Percentiles rank a stretch among this genome's conserved stretches.
Evolutionary conservation across 2,329 filamentous ascomycete species (phyloP).

Genomic region (Bertia moriformis): DNA sequence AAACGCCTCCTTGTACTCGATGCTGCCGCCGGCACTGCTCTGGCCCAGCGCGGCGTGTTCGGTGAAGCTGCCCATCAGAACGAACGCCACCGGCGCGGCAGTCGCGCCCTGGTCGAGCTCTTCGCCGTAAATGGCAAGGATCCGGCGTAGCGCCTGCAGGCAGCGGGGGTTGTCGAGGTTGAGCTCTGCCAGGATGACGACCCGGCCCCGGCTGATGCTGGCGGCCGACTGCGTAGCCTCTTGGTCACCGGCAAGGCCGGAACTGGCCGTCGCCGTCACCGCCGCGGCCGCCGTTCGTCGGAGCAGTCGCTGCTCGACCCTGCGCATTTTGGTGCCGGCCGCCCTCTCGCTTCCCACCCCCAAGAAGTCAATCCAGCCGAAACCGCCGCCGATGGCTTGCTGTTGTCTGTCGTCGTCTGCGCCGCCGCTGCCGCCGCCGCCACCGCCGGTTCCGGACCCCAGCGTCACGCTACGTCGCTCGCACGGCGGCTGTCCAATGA

Average conservation of each 20-base stretch:
- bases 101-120: constrained; percentile 19
- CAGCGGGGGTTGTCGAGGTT: constrained; percentile 75
- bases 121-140: constrained; percentile 60
- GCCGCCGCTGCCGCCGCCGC: constrained; percentile 33
- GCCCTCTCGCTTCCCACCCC: constrained; percentile 82
- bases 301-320: constrained; percentile 58
- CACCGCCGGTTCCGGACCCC: constrained; percentile 49
- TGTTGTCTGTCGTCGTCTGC: constrained; percentile 16
- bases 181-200: constrained; percentile 70
- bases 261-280: constrained; percentile 15
- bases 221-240: constrained; percentile 2
- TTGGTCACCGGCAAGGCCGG: constrained; percentile 14
- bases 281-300: constrained; percentile 11
- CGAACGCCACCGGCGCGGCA: constrained; percentile 61
- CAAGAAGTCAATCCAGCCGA: constrained; percentile 94
- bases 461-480: constrained; percentile 70
- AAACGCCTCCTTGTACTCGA: constrained; percentile 95
- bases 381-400: constrained; percentile 60
- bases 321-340: constrained; percentile 68
- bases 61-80: constrained; percentile 75
- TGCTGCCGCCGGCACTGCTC: constrained; percentile 63
- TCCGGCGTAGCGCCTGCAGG: constrained; percentile 64
- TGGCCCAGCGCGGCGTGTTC: constrained; percentile 49
- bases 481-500: constrained; percentile 79
- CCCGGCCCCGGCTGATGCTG: constrained; percentile 26